These are phyloP conservation scores for Echium plantagineum DNA, from an alignment of 257 asterid genomes.

Conservation along the genomic window DNA sequence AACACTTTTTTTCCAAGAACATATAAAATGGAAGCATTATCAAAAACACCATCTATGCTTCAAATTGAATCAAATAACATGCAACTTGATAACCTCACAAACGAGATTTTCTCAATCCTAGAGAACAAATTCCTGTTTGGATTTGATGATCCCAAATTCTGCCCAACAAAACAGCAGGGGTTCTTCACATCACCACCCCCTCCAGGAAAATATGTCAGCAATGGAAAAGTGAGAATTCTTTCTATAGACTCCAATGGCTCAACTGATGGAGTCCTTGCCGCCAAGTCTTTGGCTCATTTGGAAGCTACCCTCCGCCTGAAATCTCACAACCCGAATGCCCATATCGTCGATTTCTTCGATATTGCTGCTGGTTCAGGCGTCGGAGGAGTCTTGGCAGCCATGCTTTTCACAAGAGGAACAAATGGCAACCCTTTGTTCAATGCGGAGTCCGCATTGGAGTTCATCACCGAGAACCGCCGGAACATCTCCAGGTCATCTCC, in stretches of 20 bases:
- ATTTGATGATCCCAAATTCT: constrained; percentile 8
- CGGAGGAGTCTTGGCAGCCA: constrained; percentile 72
- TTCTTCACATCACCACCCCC: not conserved
- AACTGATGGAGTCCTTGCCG: constrained; percentile 48
- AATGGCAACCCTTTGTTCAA: constrained; percentile 61
- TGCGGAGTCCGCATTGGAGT: constrained; percentile 48
- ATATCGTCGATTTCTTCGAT: constrained; percentile 72
- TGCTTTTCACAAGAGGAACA: constrained; percentile 67
- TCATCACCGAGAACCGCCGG: constrained; percentile 33
- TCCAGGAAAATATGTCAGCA: not conserved
- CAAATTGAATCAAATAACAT: constrained; percentile 16
- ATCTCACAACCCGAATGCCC: constrained; percentile 54
- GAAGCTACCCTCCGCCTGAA: constrained; percentile 76
- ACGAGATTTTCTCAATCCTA: constrained; percentile 69
- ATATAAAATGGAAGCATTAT: constrained; percentile 22
- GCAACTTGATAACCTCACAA: constrained; percentile 39
- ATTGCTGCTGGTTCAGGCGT: constrained; percentile 77
- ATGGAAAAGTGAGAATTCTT: constrained; percentile 52
- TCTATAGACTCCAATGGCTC: constrained; percentile 77
- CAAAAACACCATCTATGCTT: constrained; percentile 20
- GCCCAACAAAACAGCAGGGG: not conserved
- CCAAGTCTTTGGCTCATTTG: constrained; percentile 50
- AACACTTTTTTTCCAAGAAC: not conserved
- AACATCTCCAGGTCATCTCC: constrained; percentile 30
- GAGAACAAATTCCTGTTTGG: constrained; percentile 90